phyloP scores from a whole-genome alignment of 2,329 filamentous ascomycete species.

The Colletotrichum limetticola region DNA sequence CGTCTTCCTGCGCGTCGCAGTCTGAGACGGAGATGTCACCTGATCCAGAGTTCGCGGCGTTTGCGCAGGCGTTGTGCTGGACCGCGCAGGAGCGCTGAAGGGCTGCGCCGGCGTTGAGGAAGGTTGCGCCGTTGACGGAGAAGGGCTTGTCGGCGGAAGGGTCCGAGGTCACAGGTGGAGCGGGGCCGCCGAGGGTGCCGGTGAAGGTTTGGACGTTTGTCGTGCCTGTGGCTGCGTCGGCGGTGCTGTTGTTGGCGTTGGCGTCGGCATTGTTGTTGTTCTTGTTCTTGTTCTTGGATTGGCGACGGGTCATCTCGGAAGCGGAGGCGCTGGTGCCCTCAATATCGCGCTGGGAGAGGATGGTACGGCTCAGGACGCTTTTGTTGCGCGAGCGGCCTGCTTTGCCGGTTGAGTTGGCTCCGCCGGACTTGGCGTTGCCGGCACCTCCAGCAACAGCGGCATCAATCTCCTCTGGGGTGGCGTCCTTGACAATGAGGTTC shows the following conservation, averaged over 20 bases:
- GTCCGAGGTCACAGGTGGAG: slow-evolving; percentile 53
- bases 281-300: slow-evolving; percentile 40
- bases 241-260: background rate
- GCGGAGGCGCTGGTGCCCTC: slow-evolving; percentile 40
- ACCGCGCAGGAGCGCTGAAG: slow-evolving; percentile 60
- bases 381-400: background rate
- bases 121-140: slow-evolving; percentile 66
- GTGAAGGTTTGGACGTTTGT: slow-evolving; percentile 59
- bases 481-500: slow-evolving; percentile 64
- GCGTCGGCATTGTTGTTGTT: slow-evolving; percentile 10
- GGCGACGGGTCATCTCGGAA: slow-evolving; percentile 50
- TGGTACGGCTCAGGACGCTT: background rate
- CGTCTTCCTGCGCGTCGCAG: slow-evolving; percentile 55
- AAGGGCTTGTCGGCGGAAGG: slow-evolving; percentile 52
- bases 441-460: slow-evolving; percentile 54
- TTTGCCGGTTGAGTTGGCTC: background rate
- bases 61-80: slow-evolving; percentile 62
- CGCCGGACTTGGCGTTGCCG: background rate
- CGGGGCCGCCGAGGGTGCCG: slow-evolving; percentile 53
- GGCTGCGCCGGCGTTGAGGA: slow-evolving; percentile 59
- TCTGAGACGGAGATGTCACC: slow-evolving; percentile 49
- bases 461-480: slow-evolving; percentile 61
- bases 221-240: slow-evolving; percentile 32
- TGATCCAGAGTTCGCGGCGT: slow-evolving; percentile 58
- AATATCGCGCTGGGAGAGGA: background rate